Evolutionary conservation across 1,139 yeast species (phyloP).

Genomic region (Sugiyamaella japonica): DNA sequence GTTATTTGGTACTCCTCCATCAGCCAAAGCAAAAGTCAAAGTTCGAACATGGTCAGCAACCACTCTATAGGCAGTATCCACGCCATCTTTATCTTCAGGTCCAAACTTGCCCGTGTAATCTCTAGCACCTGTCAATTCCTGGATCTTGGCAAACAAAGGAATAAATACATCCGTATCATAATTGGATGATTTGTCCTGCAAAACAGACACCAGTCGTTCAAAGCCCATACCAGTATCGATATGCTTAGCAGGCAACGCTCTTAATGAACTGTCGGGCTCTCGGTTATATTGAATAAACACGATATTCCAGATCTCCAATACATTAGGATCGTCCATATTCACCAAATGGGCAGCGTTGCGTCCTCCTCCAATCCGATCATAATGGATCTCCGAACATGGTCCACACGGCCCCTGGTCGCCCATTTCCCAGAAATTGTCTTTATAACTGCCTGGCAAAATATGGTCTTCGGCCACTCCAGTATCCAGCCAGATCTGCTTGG

Average conservation of each 20-base stretch:
- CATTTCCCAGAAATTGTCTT: constrained; percentile 99
- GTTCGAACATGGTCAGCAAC: constrained; percentile 98
- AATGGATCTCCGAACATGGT: constrained; percentile 96
- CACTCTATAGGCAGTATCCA: constrained; percentile 97
- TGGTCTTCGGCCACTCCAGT: constrained; percentile 92
- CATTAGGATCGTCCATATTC: constrained; percentile 96
- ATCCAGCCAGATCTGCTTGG: constrained; percentile 78
- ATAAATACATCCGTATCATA: constrained; percentile 96
- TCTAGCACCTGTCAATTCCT: constrained; percentile 90
- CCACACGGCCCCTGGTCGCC: constrained; percentile 99
- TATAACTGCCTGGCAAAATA: constrained; percentile 83
- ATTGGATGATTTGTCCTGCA: constrained; percentile 87
- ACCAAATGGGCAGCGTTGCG: constrained; percentile 90
- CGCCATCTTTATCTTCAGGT: constrained; percentile 81
- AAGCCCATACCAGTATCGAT: constrained; percentile 99
- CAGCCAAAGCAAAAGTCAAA: constrained; percentile 90
- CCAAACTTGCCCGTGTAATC: constrained; percentile 93
- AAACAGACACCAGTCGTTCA: constrained; percentile 91
- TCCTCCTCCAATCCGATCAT: constrained; percentile 94
- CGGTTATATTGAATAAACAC: constrained; percentile 96
- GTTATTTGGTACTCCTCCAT: constrained; percentile 98
- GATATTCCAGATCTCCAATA: constrained; percentile 94
- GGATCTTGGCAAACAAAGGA: constrained; percentile 81
- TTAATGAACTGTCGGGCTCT: constrained; percentile 81
- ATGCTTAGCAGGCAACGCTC: constrained; percentile 86